Conservation (phyloP, 345 rosid species). For the Eutrema japonicum region DNA sequence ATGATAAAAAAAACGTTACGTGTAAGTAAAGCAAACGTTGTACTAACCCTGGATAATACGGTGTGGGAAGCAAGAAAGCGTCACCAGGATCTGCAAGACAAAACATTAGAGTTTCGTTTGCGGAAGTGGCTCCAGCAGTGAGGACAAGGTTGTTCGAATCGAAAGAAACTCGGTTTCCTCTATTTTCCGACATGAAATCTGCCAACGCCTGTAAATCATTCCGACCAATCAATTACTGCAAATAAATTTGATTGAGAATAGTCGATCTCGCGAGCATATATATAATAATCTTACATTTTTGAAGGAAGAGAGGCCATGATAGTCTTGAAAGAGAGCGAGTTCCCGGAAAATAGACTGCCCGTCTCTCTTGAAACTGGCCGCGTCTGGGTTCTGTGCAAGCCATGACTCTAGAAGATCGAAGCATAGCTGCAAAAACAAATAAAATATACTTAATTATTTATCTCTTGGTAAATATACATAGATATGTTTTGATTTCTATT, state of each 20-base stretch:
- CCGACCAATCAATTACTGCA: neutral
- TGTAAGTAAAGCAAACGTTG: constrained; percentile 26
- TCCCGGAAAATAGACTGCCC: constrained; percentile 67
- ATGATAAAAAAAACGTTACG: constrained; percentile 4
- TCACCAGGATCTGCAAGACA: constrained; percentile 49
- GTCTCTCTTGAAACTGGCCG: constrained; percentile 54
- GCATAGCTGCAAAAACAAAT: constrained; percentile 51
- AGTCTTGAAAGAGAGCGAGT: constrained; percentile 83
- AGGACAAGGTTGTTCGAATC: constrained; percentile 59
- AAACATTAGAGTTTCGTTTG: constrained; percentile 72
- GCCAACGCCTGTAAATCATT: constrained; percentile 55
- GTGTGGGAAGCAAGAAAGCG: constrained; percentile 76
- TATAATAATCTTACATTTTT: constrained; percentile 52
- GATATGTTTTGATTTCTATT: neutral
- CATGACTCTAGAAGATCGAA: constrained; percentile 70
- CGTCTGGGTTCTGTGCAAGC: constrained; percentile 64
- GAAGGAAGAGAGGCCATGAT: constrained; percentile 66
- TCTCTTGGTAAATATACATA: neutral
- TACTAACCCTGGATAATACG: constrained; percentile 80
- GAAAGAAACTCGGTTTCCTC: constrained; percentile 66
- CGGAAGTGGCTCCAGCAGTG: constrained; percentile 82
- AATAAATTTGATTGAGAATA: neutral
- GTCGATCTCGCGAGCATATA: neutral
- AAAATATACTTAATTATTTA: neutral
- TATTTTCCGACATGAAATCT: constrained; percentile 70